A percentile compares a stretch with the other conserved stretches of the same genome.
Conservation (phyloP, 768 basidiomycete species). For the Suillus fuscotomentosus region DNA sequence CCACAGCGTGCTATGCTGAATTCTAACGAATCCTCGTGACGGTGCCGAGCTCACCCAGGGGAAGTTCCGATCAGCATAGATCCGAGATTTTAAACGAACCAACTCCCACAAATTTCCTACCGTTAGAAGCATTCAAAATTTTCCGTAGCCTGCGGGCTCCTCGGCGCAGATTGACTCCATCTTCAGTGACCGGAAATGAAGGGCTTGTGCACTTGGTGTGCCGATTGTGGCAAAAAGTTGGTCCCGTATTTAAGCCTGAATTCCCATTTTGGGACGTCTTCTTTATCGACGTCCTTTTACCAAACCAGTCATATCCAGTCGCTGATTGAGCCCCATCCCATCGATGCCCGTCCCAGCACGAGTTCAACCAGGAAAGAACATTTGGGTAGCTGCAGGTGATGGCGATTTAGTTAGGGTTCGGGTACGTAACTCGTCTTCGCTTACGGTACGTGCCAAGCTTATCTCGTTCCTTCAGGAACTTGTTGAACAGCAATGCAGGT, state of each 20-base stretch:
- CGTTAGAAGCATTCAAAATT: background rate
- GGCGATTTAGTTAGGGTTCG: conserved; percentile 78
- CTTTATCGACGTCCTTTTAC: conserved; percentile 6
- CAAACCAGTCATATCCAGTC: conserved; percentile 11
- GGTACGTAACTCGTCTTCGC: conserved; percentile 41
- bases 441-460: conserved; percentile 3
- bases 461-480: conserved; percentile 43
- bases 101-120: background rate
- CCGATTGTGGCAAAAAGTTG: conserved; percentile 14
- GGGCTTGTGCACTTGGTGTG: conserved; percentile 1
- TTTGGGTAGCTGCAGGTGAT: conserved; percentile 93
- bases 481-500: conserved; percentile 57
- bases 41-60: conserved; percentile 22
- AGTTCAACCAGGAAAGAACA: conserved; percentile 48
- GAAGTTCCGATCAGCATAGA: conserved; percentile 27
- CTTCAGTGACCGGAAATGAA: conserved; percentile 6
- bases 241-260: conserved; percentile 11
- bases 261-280: conserved; percentile 26
- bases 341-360: conserved; percentile 33
- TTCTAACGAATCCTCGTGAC: conserved; percentile 8
- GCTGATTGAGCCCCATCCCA: conserved; percentile 17
- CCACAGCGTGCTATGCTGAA: background rate
- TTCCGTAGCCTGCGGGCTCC: conserved; percentile 2
- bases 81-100: conserved; percentile 24
- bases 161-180: background rate